phyloP scores from a whole-genome alignment of 352 stramenopile genomes.

The Globisporangium camurandrum region DNA sequence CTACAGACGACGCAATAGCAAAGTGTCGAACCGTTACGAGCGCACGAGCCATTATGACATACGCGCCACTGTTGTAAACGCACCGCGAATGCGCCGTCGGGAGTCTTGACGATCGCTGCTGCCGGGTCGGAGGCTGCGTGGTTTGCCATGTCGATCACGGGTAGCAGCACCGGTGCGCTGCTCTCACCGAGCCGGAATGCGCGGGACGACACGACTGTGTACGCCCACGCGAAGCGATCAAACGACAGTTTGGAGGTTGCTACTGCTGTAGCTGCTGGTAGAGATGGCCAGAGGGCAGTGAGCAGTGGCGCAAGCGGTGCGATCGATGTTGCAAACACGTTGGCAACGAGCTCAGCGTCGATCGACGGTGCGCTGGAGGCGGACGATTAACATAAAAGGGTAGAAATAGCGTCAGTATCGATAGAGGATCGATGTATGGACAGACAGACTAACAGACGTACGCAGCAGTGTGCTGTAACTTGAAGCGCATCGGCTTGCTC shows the following conservation, averaged over 20 bases:
- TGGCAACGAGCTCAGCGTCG: constrained; percentile 46
- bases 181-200: constrained; percentile 31
- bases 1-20: constrained; percentile 23
- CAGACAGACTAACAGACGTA: too few relatives aligned
- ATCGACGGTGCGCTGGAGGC: constrained; percentile 30
- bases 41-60: too few relatives aligned
- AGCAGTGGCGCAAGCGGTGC: constrained; percentile 28
- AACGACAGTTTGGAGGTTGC: constrained; percentile 22
- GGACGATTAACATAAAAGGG: neutral
- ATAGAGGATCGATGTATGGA: too few relatives aligned
- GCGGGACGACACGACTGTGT: constrained; percentile 59
- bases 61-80: too few relatives aligned
- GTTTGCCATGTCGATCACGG: constrained; percentile 79
- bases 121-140: constrained; percentile 32
- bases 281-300: constrained; percentile 32
- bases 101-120: constrained; percentile 39
- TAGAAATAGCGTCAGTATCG: neutral
- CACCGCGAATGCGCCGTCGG: constrained; percentile 41
- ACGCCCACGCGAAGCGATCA: constrained; percentile 53
- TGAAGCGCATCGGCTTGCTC: constrained; percentile 15
- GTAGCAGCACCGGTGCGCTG: constrained; percentile 39
- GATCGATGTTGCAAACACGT: constrained; percentile 32
- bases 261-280: too few relatives aligned
- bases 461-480: constrained; percentile 46
- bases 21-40: too few relatives aligned